Evolutionary conservation across 768 basidiomycete species (phyloP).

Genomic region (Tylopilus rubrobrunneus): DNA sequence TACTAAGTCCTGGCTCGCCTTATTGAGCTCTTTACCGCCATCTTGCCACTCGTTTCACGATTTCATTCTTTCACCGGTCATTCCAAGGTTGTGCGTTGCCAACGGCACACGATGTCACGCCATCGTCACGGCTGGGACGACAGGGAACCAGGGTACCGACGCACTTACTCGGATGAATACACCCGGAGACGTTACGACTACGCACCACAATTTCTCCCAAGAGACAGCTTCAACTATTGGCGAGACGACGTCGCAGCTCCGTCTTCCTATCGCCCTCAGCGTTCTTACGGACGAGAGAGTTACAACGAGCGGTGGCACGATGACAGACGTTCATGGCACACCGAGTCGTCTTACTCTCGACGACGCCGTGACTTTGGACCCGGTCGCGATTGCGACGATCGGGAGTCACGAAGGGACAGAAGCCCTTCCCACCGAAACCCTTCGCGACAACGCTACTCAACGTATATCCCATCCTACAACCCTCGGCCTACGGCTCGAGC

Average conservation of each 20-base stretch:
- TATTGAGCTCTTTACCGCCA: neutral
- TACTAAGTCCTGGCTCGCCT: no score
- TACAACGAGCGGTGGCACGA: slow-evolving; percentile 11
- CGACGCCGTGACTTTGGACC: slow-evolving; percentile 2
- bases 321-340: slow-evolving; percentile 6
- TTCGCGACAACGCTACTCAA: slow-evolving; percentile 10
- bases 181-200: slow-evolving; percentile 4
- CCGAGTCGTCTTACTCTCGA: slow-evolving; percentile 12
- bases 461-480: slow-evolving; percentile 7
- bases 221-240: slow-evolving; percentile 23
- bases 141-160: slow-evolving; percentile 1
- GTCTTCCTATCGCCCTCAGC: slow-evolving; percentile 4
- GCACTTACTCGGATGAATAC: slow-evolving; percentile 8
- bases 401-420: slow-evolving; percentile 5
- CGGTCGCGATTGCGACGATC: slow-evolving; percentile 4
- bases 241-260: slow-evolving; percentile 8
- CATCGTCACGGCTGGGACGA: slow-evolving; percentile 12
- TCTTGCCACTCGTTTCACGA: slow-evolving; percentile 7
- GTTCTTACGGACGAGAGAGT: slow-evolving; percentile 3
- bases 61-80: slow-evolving; percentile 11
- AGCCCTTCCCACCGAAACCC: neutral
- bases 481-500: slow-evolving; percentile 6
- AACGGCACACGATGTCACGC: slow-evolving; percentile 15
- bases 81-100: slow-evolving; percentile 8
- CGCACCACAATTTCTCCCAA: slow-evolving; percentile 1